Conservation (phyloP, 768 basidiomycete species). For the Kwoniella bestiolae region DNA sequence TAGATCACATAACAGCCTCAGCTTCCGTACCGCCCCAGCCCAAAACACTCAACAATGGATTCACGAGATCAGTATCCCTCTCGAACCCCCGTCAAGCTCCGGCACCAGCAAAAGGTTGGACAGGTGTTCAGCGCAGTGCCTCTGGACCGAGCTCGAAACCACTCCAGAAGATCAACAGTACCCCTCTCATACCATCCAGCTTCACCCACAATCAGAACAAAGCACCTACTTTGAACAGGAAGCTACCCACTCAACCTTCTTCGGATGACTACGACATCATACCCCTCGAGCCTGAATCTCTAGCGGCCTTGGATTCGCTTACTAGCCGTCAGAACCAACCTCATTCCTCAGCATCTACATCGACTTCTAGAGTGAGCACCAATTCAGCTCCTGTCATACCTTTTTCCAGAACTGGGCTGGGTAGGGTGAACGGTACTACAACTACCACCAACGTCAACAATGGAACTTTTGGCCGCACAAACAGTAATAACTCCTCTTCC, state of each 20-base stretch:
- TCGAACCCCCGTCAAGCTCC: background rate
- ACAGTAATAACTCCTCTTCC: background rate
- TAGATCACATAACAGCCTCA: slow-evolving; percentile 44
- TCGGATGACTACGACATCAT: slow-evolving; percentile 21
- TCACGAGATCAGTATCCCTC: slow-evolving; percentile 16
- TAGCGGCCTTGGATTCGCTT: slow-evolving; percentile 17
- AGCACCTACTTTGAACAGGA: background rate
- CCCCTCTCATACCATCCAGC: slow-evolving; percentile 3
- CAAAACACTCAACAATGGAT: background rate
- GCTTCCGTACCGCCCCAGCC: background rate
- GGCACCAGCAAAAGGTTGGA: slow-evolving; percentile 27
- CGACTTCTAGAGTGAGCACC: background rate
- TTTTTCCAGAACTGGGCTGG: slow-evolving; percentile 22
- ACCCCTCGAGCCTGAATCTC: slow-evolving; percentile 18
- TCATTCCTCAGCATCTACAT: slow-evolving; percentile 8
- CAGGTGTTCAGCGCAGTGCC: slow-evolving; percentile 22
- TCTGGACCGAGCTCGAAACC: slow-evolving; percentile 15
- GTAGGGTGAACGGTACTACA: slow-evolving; percentile 14
- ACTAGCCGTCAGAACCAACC: background rate
- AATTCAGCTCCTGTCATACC: slow-evolving; percentile 18
- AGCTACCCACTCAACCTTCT: slow-evolving; percentile 16
- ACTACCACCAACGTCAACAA: slow-evolving; percentile 1
- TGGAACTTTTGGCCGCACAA: background rate
- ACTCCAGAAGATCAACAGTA: background rate
- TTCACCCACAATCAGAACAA: background rate